Evolutionary conservation across 768 basidiomycete genomes (phyloP), one percentile per base, ranked within the genome.

Genomic region (Termitomyces eurrhizus): DNA sequence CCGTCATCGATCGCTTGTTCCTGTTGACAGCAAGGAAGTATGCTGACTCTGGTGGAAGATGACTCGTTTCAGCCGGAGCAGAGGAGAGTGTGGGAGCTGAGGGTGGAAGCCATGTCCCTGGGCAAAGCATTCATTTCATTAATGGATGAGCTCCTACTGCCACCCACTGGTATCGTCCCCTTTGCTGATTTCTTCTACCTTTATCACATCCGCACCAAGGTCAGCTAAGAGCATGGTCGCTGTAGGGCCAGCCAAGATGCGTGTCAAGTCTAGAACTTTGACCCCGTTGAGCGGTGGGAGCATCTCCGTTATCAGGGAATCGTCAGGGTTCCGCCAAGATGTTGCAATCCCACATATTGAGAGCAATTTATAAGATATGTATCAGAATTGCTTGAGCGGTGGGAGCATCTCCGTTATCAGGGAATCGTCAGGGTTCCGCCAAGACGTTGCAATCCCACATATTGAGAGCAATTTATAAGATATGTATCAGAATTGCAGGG

Each of bases 181-280:
- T 60, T 79, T 82, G 48, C 80, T 77, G 56, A 84, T 77, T 69
- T 93, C 90, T 70, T 95, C 93, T 6, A 97, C 85, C 72, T 97
- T 98, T 72, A 97, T 84, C 33, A 98, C 93, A 69, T 98, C 93
- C 51, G 95, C 95, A 1, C 93, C 89, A 39, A 95, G 75, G 74
- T 95, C 93, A 7, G 88, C 94, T n/a, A 97, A 80, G 62, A 96
- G 81, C 94, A 95, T 92, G 1, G 93, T 92, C n/a, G 89, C 85
- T 1, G 89, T 89, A 36, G 94, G 94, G 0, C 93, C 94, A n/a
- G 94, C 94, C 52, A 98, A 77, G 1, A 97, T 90, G 33, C 95
- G 83, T 14, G 94, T 93, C 58, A 97, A 74, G 73, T 98, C 95
- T 26, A 98, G 78, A n/a, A 97, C 82, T 67, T 82, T 85, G 64